Percentiles rank a stretch among this genome's conserved stretches.
phyloP scores from a whole-genome alignment of 441 rosid species.

The Croton laevigatus region DNA sequence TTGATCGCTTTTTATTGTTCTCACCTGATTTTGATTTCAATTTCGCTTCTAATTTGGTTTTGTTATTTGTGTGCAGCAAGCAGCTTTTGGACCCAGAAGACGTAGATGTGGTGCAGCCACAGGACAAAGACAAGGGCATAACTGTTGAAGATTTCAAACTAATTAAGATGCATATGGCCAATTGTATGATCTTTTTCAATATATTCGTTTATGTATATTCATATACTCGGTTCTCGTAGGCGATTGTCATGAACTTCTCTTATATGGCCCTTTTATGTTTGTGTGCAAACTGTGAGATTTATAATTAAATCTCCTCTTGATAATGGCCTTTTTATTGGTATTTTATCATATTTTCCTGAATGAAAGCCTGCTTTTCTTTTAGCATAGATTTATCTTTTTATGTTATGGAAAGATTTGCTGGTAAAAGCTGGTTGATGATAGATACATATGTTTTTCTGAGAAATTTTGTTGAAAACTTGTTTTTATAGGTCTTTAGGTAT shows the following conservation, averaged over 20 bases:
- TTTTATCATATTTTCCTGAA: not conserved
- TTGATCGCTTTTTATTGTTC: slow-evolving; percentile 5
- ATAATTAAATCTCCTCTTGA: not conserved
- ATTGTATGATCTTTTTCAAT: slow-evolving; percentile 37
- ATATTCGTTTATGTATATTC: not conserved
- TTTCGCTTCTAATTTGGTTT: not conserved
- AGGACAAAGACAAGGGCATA: slow-evolving; percentile 73
- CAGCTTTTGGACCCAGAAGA: slow-evolving; percentile 80
- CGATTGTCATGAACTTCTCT: not conserved
- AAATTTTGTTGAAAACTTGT: not conserved
- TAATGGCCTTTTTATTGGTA: not conserved
- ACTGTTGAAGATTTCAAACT: slow-evolving; percentile 76
- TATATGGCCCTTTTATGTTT: not conserved
- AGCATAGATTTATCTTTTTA: not conserved
- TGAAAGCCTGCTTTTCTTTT: not conserved
- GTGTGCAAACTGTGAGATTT: no score
- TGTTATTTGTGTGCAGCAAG: slow-evolving; percentile 37
- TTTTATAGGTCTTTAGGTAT: not conserved
- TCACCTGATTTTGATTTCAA: not conserved
- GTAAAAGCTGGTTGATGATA: not conserved
- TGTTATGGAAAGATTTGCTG: not conserved
- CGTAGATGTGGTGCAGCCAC: slow-evolving; percentile 59
- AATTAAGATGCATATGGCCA: slow-evolving; percentile 76
- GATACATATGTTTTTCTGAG: not conserved
- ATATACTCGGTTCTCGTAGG: not conserved